A percentile compares a stretch with the other conserved stretches of the same genome.
phyloP scores from a whole-genome alignment of 257 asterid genomes.

The Catharanthus roseus region DNA sequence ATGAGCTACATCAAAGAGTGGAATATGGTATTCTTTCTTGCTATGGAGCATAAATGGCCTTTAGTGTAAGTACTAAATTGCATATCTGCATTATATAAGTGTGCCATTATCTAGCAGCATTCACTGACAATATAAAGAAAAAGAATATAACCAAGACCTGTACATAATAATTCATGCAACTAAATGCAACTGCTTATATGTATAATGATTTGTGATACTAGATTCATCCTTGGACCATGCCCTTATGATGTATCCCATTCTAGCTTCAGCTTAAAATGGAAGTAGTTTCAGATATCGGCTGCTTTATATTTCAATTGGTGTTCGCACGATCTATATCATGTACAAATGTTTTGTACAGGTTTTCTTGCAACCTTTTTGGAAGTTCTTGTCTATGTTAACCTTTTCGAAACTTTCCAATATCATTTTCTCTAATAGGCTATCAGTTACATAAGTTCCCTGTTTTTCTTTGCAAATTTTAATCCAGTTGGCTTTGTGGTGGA shows the following conservation, averaged over 20 bases:
- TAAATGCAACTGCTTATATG: not conserved
- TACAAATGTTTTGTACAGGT: not conserved
- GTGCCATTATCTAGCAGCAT: not conserved
- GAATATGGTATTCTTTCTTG: not conserved
- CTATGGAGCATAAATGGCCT: not conserved
- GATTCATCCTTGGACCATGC: not conserved
- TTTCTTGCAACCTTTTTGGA: conserved; percentile 1
- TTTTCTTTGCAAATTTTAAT: conserved; percentile 19
- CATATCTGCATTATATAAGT: not conserved
- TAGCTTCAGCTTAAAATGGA: not conserved
- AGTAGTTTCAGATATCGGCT: not conserved
- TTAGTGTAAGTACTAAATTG: not conserved
- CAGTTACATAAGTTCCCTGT: not conserved
- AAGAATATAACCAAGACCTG: not conserved
- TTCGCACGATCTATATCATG: not conserved
- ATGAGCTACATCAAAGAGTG: not conserved
- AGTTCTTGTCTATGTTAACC: not conserved
- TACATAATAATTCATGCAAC: not conserved
- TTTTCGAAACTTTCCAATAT: not conserved
- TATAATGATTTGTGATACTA: not conserved
- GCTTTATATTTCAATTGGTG: not conserved
- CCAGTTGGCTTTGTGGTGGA: conserved; percentile 96
- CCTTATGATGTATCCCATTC: not conserved
- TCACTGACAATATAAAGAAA: not conserved
- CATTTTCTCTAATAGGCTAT: not conserved